Percentiles rank a stretch among this genome's conserved stretches.
Conservation (phyloP, 2,329 filamentous ascomycete genomes). For the Sporothrix protearum region DNA sequence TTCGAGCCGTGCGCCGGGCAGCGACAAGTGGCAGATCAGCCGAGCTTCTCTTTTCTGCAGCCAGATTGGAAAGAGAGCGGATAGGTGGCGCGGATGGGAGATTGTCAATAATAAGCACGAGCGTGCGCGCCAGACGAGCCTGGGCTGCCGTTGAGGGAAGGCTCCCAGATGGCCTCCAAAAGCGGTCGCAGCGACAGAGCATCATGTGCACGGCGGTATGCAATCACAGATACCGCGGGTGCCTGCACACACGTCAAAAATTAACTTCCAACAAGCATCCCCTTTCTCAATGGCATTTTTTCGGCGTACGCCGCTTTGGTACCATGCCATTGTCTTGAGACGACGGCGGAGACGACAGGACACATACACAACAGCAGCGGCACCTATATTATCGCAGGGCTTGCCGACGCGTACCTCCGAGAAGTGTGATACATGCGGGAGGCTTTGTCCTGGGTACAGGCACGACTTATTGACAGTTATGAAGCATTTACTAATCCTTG, state of each 20-base stretch:
- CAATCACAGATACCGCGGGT: background rate
- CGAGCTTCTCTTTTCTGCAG: background rate
- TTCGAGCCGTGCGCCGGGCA: background rate
- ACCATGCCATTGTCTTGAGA: background rate
- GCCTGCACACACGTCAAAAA: background rate
- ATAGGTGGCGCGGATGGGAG: background rate
- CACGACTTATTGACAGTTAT: background rate
- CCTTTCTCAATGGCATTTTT: background rate
- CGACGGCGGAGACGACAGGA: background rate
- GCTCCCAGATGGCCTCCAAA: background rate
- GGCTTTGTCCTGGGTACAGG: background rate
- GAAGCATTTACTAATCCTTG: background rate
- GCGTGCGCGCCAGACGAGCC: background rate
- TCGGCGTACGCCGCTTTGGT: background rate
- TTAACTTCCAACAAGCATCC: background rate
- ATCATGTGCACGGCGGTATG: slow-evolving; percentile 30
- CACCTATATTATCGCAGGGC: background rate
- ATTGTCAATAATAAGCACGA: background rate
- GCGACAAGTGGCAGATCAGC: background rate
- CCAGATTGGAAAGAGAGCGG: background rate
- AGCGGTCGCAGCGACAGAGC: slow-evolving; percentile 30
- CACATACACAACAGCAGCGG: background rate
- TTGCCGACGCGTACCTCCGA: background rate
- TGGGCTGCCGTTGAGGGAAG: background rate
- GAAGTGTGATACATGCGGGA: background rate